A percentile compares a stretch with the other conserved stretches of the same genome.
phyloP scores from a whole-genome alignment of 148 eudicot genomes.

The Nyssa sinensis region DNA sequence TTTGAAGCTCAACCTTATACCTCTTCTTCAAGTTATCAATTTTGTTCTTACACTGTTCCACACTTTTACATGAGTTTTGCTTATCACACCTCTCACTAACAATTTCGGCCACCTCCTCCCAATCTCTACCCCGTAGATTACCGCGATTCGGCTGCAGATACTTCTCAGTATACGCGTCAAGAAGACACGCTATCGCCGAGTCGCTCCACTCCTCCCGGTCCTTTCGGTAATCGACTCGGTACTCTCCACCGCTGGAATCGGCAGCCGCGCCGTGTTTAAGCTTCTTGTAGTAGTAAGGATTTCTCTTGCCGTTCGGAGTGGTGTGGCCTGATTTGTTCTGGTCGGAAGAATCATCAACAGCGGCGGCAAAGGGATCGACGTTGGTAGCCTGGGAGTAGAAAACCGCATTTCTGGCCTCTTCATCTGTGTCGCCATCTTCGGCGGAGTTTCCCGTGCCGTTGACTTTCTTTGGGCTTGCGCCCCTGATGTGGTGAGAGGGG shows the following conservation, averaged over 20 bases:
- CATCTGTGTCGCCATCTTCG: neutral
- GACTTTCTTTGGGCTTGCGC: neutral
- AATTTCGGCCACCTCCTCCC: slow-evolving; percentile 20
- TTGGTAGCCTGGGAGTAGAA: slow-evolving; percentile 6
- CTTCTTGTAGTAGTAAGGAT: neutral
- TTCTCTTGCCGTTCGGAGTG: slow-evolving; percentile 9
- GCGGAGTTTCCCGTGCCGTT: neutral
- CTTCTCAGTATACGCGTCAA: slow-evolving; percentile 15
- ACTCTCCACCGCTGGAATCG: slow-evolving; percentile 3
- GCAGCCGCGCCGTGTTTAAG: slow-evolving; percentile 4
- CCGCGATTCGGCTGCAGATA: slow-evolving; percentile 13
- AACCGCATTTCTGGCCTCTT: neutral
- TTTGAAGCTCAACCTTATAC: slow-evolving; percentile 17
- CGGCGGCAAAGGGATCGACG: neutral
- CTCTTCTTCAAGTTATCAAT: slow-evolving; percentile 22
- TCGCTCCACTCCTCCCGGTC: slow-evolving; percentile 21
- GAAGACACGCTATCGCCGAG: slow-evolving; percentile 9
- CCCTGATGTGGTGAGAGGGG: neutral
- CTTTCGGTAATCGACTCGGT: neutral
- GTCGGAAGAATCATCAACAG: neutral
- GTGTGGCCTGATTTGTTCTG: neutral
- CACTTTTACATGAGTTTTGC: slow-evolving; percentile 1
- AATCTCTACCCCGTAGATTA: slow-evolving; percentile 13
- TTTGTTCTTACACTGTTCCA: slow-evolving; percentile 22
- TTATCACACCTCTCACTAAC: slow-evolving; percentile 15